Evolutionary conservation across 495 filamentous ascomycete species (phyloP).

Genomic region (Tuber borchii): DNA sequence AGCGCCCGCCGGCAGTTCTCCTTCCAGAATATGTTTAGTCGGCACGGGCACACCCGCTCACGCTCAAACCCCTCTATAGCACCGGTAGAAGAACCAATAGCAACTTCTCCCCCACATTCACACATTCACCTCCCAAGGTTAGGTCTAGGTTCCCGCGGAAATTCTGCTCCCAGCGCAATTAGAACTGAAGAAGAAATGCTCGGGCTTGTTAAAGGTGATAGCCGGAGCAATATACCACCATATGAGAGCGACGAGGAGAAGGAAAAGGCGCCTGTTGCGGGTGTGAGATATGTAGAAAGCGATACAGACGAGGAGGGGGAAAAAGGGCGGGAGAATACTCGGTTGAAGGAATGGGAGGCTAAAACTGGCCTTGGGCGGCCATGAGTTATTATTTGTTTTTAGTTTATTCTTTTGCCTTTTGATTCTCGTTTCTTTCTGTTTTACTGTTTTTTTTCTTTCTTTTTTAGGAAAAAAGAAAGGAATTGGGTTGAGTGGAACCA

Average conservation of each 20-base stretch:
- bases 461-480: background rate
- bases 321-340: conserved; percentile 15
- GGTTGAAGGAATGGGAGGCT: conserved; percentile 24
- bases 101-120: conserved; percentile 8
- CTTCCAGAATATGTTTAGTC: conserved; percentile 53
- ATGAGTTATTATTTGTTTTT: conserved; percentile 11
- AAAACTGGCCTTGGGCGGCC: conserved; percentile 4
- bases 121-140: conserved; percentile 21
- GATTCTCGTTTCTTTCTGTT: conserved; percentile 9
- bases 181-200: conserved; percentile 80
- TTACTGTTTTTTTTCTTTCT: background rate
- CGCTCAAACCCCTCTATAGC: conserved; percentile 10
- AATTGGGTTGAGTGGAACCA: background rate
- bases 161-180: background rate
- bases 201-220: conserved; percentile 69
- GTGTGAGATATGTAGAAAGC: conserved; percentile 20
- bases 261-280: conserved; percentile 19
- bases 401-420: conserved; percentile 11
- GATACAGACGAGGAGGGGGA: conserved; percentile 31
- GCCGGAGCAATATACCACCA: conserved; percentile 8
- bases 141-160: conserved; percentile 18
- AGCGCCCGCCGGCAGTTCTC: conserved; percentile 73
- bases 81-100: conserved; percentile 17
- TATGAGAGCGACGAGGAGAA: conserved; percentile 14
- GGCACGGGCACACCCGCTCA: conserved; percentile 23